Conservation (phyloP, 768 basidiomycete species). For the Austroboletus festivus region DNA sequence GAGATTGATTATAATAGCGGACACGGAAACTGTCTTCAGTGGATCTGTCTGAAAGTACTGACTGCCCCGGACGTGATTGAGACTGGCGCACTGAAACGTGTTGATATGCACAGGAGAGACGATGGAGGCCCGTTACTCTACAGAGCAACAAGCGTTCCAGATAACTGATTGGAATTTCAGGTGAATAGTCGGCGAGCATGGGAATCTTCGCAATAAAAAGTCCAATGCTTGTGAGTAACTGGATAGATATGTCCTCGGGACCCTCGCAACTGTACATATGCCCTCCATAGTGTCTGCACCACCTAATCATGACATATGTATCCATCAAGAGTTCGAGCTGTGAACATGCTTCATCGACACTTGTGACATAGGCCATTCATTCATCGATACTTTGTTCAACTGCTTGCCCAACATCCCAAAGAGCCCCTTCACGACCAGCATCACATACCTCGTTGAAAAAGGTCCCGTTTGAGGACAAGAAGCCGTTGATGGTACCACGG, state of each 20-base stretch:
- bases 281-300: too few species aligned
- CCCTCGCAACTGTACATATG: too few species aligned
- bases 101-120: not conserved
- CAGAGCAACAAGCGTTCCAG: not conserved
- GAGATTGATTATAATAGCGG: not conserved
- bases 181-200: not conserved
- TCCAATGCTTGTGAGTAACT: not conserved
- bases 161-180: not conserved
- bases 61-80: not conserved
- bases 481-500: not conserved
- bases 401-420: not conserved
- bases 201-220: not conserved
- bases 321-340: not conserved
- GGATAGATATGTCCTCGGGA: not conserved
- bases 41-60: not conserved
- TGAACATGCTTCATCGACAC: not conserved
- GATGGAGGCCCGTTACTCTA: not conserved
- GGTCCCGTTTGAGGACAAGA: not conserved
- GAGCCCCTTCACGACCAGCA: not conserved
- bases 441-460: not conserved
- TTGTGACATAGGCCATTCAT: not conserved
- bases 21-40: not conserved
- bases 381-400: not conserved
- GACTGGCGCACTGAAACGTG: not conserved
- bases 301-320: not conserved